Base-by-base conservation (phyloP, 495 filamentous ascomycete species). In the Trichoderma erinaceum region DNA sequence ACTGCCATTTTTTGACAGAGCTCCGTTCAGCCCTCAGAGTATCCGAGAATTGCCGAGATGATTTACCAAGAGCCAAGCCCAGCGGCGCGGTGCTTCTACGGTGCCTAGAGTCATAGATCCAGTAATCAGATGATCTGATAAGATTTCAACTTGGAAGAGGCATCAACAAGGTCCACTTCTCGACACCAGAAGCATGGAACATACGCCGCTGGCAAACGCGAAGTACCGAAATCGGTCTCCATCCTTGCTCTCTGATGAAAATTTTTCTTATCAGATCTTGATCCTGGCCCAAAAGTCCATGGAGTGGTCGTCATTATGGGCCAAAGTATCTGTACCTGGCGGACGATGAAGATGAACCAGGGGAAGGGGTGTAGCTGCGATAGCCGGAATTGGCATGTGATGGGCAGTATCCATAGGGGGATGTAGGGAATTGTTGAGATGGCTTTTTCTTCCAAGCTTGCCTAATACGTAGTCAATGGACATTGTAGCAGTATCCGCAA, bases 91-190 rank as follows among this genome's bases (percentile, higher is more conserved):
- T 11, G 10, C 35, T 61, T 61, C 23, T 23, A 13, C 48, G 56
- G 23, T 23, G 11, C 15, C 25, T 21, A 61, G 56, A 61, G 48
- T 61, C 13, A 61, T 29, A 61, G 27, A 27, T 32, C 56, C 56
- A 16, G 27, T 67, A 56, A 67, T 67, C 65, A 52, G 65, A 67
- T 67, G 44, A 67, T 67, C 65, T 52, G 65, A 67, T 67, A 67
- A 67, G 65, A 67, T 67, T 67, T 38, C 27, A 15, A 18, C 56
- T 12, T 61, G 56, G 56, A 12, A 16, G 27, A 4, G 29, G 27
- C 10, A 61, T 13, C 56, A 3, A 5, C 5, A 32, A 61, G 56
- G 13, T 32, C 56, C 56, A 61, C 56, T 61, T 29, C 13, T 15
- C 56, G 56, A 5, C 8, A 21, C 35, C 29, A 13, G 50, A 12